phyloP scores from a whole-genome alignment of 2,329 filamentous ascomycete genomes.

The Trichothecium roseum region DNA sequence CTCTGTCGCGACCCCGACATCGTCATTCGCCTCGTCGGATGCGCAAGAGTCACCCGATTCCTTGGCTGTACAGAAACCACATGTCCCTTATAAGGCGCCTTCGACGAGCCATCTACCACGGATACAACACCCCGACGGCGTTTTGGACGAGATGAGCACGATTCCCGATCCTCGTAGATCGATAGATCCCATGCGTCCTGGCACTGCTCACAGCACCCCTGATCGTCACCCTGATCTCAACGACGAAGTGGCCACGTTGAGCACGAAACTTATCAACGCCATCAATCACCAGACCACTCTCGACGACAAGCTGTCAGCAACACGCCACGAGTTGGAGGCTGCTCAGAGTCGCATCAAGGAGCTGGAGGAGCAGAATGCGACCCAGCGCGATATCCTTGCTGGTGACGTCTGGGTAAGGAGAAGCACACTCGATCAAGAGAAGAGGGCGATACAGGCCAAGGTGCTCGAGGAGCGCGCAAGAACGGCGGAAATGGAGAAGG shows the following conservation, averaged over 20 bases:
- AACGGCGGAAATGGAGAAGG: slow-evolving; percentile 57
- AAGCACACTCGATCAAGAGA: slow-evolving; percentile 64
- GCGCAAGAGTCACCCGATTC: background rate
- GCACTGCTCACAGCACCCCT: slow-evolving; percentile 8
- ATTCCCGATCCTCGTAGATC: slow-evolving; percentile 53
- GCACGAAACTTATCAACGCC: slow-evolving; percentile 91
- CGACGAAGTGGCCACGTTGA: slow-evolving; percentile 77
- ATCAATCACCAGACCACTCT: slow-evolving; percentile 93
- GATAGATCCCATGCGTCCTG: slow-evolving; percentile 28
- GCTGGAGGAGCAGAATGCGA: slow-evolving; percentile 55
- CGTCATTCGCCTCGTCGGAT: background rate
- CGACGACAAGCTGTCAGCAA: slow-evolving; percentile 76
- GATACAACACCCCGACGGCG: slow-evolving; percentile 20
- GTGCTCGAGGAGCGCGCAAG: slow-evolving; percentile 56
- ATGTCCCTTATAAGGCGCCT: slow-evolving; percentile 26
- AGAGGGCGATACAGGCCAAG: slow-evolving; percentile 44
- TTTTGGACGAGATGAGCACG: slow-evolving; percentile 56
- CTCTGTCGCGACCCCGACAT: slow-evolving; percentile 32
- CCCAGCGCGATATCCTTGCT: slow-evolving; percentile 61
- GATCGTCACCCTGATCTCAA: slow-evolving; percentile 45
- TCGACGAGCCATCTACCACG: slow-evolving; percentile 24
- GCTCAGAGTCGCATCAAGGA: slow-evolving; percentile 56
- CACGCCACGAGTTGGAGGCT: slow-evolving; percentile 72
- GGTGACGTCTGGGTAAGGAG: slow-evolving; percentile 68
- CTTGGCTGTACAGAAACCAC: slow-evolving; percentile 20